These are phyloP conservation scores for Oryza meridionalis DNA, from an alignment of 176 grass and related monocot genomes.

Conservation along the genomic window DNA sequence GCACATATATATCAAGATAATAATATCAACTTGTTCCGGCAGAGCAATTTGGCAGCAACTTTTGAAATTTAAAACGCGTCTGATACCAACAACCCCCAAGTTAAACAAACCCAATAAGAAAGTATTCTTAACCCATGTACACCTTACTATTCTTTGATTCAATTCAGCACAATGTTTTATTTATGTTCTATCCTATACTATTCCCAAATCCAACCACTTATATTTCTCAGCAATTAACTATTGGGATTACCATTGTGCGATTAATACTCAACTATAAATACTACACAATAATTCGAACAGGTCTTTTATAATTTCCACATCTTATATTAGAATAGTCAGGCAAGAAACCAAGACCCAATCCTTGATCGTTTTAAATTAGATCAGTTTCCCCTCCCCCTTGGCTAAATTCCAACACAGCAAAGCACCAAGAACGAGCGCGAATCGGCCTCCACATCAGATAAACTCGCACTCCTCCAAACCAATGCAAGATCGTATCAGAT, in stretches of 20 bases:
- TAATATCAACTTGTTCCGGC: background rate
- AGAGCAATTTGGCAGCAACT: background rate
- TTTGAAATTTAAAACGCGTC: background rate
- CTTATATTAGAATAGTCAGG: background rate
- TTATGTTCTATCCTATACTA: background rate
- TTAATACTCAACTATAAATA: background rate
- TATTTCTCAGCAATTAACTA: background rate
- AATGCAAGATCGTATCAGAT: background rate
- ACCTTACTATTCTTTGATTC: background rate
- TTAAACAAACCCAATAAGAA: background rate
- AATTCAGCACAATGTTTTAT: background rate
- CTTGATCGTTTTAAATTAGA: background rate
- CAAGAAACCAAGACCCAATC: conserved; percentile 24
- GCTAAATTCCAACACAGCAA: background rate
- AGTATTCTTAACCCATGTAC: background rate
- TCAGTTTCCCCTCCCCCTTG: no score
- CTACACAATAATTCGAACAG: background rate
- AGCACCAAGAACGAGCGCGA: background rate
- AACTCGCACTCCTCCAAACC: no score
- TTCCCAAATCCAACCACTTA: background rate
- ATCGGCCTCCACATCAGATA: background rate
- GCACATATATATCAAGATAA: background rate
- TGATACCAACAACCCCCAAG: background rate
- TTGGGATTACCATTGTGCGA: background rate
- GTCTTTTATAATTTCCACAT: no score